Percentiles rank a stretch among this genome's conserved stretches.
Evolutionary conservation across 1,284 basidiomycete genomes (phyloP).

Genomic region (Wallemia hederae): DNA sequence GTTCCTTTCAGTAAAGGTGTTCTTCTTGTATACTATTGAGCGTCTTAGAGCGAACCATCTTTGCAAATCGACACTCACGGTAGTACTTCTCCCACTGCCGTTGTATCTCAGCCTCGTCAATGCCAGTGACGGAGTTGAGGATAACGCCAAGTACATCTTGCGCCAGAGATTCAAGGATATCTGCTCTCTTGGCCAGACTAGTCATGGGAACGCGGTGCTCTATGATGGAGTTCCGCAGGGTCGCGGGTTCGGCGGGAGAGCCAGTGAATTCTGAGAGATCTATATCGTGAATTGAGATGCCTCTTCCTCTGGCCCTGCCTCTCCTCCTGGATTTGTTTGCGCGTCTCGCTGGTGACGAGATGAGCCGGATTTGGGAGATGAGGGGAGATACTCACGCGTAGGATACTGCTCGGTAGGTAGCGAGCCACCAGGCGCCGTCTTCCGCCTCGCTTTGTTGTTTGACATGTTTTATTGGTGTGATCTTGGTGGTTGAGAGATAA

Average conservation of each 20-base stretch:
- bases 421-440: not conserved
- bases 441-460: not conserved
- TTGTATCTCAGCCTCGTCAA: not conserved
- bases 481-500: not conserved
- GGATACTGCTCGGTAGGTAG: not conserved
- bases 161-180: not conserved
- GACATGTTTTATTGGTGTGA: not conserved
- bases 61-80: not conserved
- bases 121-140: not conserved
- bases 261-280: not conserved
- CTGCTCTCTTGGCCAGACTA: not conserved
- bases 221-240: not conserved
- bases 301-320: not conserved
- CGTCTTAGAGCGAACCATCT: not conserved
- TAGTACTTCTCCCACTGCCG: not conserved
- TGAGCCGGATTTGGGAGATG: too few relatives aligned
- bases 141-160: not conserved
- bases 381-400: not conserved
- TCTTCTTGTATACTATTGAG: not conserved
- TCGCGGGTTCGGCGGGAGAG: not conserved
- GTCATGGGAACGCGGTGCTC: not conserved
- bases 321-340: not conserved
- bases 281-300: not conserved
- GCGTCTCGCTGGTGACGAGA: not conserved
- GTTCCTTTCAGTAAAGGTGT: not conserved